Base-by-base conservation (phyloP, 495 filamentous ascomycete species). In the Penicillium dipodomyicola region DNA sequence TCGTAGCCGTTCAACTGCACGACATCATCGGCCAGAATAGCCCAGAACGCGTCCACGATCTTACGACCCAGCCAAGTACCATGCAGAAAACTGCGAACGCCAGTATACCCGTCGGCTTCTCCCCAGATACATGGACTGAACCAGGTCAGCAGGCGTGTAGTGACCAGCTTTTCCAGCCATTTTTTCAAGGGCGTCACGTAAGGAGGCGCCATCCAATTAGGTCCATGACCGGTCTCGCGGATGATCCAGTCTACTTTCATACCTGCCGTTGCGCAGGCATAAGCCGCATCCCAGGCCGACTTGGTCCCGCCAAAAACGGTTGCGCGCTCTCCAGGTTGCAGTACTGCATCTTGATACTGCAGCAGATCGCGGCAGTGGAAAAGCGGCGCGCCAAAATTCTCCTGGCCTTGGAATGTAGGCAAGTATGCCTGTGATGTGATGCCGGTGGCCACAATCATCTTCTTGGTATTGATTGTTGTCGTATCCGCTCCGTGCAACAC, bases 191-290 rank as follows among this genome's bases (percentile, higher is more conserved):
- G 83, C 3, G 81, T 83, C n/a, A 87, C 76, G 43, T 81, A 78
- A 7, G 86, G 70, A 2, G 85, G 85, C 3, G 82, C 73, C 81
- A 93, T 90, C 82, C 86, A 92, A 10, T 63, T 63, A 0, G 88
- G 86, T 0, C 90, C 91, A 66, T 89, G 84, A 3, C 91, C 91
- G 7, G 80, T 87, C 35, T 84, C 82, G 54, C 92, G 81, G 57
- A 96, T 91, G 27, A 96, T 74, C 89, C 85, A 90, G 58, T 90
- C 78, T 3, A 96, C 87, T 30, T 83, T 72, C 47, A 87, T 75
- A 2, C 87, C 89, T 1, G 78, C 73, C 0, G 80, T 77, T 2
- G 83, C 87, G 62, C 84, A 87, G 3, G 80, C 76, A 61, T 91
- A 91, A 0, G 84, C 89, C 3, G 83, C 83, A 75, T 95, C 91